A percentile compares a stretch with the other conserved stretches of the same genome.
Evolutionary conservation across 2,329 filamentous ascomycete genomes (phyloP).

Genomic region (Cordyceps fumosorosea): DNA sequence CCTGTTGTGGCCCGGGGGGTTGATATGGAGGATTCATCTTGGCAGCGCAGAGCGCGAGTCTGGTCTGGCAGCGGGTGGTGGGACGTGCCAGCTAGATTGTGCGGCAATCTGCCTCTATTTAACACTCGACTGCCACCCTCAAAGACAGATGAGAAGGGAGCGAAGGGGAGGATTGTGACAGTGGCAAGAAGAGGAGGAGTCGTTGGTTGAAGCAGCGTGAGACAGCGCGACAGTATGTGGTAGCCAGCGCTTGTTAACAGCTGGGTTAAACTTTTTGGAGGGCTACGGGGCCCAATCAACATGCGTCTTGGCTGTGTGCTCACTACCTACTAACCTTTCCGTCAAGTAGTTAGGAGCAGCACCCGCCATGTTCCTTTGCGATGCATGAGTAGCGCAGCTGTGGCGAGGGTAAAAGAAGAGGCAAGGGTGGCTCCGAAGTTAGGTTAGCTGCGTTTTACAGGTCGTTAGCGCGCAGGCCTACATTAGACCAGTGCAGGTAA

Average conservation of each 20-base stretch:
- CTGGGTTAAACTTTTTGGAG: neutral
- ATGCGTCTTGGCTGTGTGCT: neutral
- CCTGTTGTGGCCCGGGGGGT: neutral
- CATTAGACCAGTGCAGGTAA: too few relatives aligned
- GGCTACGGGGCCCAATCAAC: neutral
- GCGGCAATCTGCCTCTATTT: neutral
- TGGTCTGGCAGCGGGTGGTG: neutral
- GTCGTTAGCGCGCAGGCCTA: too few relatives aligned
- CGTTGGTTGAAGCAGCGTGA: constrained; percentile 7
- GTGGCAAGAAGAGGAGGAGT: neutral
- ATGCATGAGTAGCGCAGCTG: neutral
- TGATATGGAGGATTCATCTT: constrained; percentile 11
- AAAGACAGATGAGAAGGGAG: neutral
- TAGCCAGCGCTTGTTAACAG: constrained; percentile 1
- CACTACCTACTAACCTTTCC: neutral
- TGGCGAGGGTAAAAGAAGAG: too few relatives aligned
- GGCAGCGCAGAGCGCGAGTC: neutral
- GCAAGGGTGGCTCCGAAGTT: too few relatives aligned
- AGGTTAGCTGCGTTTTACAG: too few relatives aligned
- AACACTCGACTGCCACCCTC: neutral
- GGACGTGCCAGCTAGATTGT: neutral
- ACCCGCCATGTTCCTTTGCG: neutral
- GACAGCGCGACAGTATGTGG: neutral
- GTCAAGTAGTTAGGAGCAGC: neutral
- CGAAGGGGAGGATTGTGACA: neutral